Evolutionary conservation across 129 eudicot species (phyloP), one percentile per base, ranked within the genome.

Genomic region (Silybum marianum): DNA sequence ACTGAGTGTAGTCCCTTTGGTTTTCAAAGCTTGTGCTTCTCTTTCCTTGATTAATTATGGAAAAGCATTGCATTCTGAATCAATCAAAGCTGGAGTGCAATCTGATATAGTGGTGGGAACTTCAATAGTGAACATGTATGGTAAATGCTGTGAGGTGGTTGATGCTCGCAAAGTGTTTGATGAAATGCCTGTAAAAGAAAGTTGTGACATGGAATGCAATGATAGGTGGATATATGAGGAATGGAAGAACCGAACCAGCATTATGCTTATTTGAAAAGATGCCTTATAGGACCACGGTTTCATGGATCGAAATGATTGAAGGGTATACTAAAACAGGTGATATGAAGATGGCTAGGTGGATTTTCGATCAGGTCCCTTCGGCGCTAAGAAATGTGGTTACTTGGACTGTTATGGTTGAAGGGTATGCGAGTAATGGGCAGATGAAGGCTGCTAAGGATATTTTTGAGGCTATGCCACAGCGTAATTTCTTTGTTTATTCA

Each of bases 231-330:
- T 90, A 79, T 42, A 88, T 85, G 85, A 71, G 80, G 69, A 81
- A 75, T 48, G 88, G 86, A 8, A 79, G 80, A 68, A 65, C 77
- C 9, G 70, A 19, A 28, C 28, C 81, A 21, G 92, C 86, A 0
- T 71, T 16, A 1, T 58, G 3, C 16, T 80, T 90, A 84, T 88
- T 90, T 71, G 80, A 72, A 38, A 69, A 23, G 18, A 90, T 88
- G 95, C 4, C 74, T 2, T 32, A 9, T 3, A 84, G 80, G 71
- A 86, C 92, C 14, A 73, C 71, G 0, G 89, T 88, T 30, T 80
- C 90, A 11, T 90, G 92, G 94, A 84, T 81, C 73, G 87, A 82
- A 75, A 88, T 90, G 89, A 86, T 90, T 6, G 84, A 78, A 72
- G 94, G 92, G 86, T 82, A 77, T 8, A 87, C 94, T 0, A 84